Conservation (phyloP, 768 basidiomycete genomes). For the Pisolithus orientalis region DNA sequence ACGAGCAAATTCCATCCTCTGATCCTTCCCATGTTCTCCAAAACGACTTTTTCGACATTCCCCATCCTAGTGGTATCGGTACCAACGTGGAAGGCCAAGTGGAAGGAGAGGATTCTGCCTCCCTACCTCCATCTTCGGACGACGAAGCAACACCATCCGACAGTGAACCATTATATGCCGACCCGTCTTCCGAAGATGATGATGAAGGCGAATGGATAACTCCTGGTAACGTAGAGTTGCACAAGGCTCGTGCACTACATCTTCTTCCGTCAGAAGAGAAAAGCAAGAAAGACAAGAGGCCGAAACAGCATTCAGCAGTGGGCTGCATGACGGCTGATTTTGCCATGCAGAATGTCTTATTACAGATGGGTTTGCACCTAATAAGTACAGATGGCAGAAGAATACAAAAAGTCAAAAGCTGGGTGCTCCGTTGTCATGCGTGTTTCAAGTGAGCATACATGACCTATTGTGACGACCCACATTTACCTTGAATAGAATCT, state of each 20-base stretch:
- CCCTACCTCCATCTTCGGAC: slow-evolving; percentile 1
- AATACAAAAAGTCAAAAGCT: slow-evolving; percentile 88
- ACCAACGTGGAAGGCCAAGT: slow-evolving; percentile 40
- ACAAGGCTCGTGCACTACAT: slow-evolving; percentile 85
- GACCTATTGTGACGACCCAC: not conserved
- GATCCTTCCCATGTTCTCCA: slow-evolving; percentile 3
- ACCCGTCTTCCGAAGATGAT: slow-evolving; percentile 73
- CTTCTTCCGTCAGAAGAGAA: slow-evolving; percentile 57
- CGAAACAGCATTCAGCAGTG: slow-evolving; percentile 43
- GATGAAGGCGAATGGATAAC: slow-evolving; percentile 98
- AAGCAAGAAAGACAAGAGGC: slow-evolving; percentile 25
- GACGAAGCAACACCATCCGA: not conserved
- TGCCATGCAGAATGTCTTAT: slow-evolving; percentile 95
- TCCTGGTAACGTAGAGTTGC: slow-evolving; percentile 72
- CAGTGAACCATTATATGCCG: slow-evolving; percentile 51
- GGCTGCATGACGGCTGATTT: slow-evolving; percentile 99
- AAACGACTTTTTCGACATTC: not conserved
- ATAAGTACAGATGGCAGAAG: slow-evolving; percentile 87
- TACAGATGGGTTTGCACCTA: slow-evolving; percentile 90
- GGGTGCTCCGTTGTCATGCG: slow-evolving; percentile 95
- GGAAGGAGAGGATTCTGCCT: slow-evolving; percentile 17
- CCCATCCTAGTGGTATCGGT: too few relatives aligned
- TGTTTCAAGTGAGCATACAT: slow-evolving; percentile 86
- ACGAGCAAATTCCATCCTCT: not conserved
- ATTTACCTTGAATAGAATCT: slow-evolving; percentile 53